phyloP scores from a whole-genome alignment of 805 yeast species.

The Lachancea dasiensis region DNA sequence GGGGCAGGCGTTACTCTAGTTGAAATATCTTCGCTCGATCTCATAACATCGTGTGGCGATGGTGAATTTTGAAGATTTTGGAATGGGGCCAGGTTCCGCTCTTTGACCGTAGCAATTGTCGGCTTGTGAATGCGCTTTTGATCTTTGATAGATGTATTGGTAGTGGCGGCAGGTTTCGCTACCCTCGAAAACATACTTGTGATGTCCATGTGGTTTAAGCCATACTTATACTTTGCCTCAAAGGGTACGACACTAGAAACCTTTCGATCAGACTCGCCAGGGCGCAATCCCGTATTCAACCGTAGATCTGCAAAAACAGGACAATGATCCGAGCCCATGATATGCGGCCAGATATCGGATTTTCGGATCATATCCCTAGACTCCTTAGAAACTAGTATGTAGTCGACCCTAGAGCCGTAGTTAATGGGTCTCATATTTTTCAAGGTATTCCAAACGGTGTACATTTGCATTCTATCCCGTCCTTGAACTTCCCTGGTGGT shows the following conservation, averaged over 20 bases:
- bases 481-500: slow-evolving; percentile 53
- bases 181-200: slow-evolving; percentile 31
- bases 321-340: slow-evolving; percentile 92
- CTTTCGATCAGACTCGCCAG: too few relatives aligned
- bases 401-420: slow-evolving; percentile 84
- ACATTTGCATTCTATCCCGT: slow-evolving; percentile 51
- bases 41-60: too few relatives aligned
- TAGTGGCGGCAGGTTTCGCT: not conserved
- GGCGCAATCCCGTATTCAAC: too few relatives aligned
- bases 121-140: not conserved
- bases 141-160: not conserved
- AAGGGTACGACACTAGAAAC: slow-evolving; percentile 33
- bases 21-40: too few relatives aligned
- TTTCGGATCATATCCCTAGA: slow-evolving; percentile 33
- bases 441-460: slow-evolving; percentile 88
- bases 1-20: slow-evolving; percentile 8
- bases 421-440: slow-evolving; percentile 72
- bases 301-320: slow-evolving; percentile 74
- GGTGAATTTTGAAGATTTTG: too few relatives aligned
- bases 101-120: not conserved
- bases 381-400: slow-evolving; percentile 47
- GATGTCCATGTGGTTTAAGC: slow-evolving; percentile 33
- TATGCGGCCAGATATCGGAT: slow-evolving; percentile 55
- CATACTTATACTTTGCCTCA: slow-evolving; percentile 49
- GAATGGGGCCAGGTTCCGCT: too few relatives aligned